A percentile compares a stretch with the other conserved stretches of the same genome.
These are phyloP conservation scores for Penicillium sp. DNA, from an alignment of 2,329 filamentous ascomycete species.

Conservation along the genomic window DNA sequence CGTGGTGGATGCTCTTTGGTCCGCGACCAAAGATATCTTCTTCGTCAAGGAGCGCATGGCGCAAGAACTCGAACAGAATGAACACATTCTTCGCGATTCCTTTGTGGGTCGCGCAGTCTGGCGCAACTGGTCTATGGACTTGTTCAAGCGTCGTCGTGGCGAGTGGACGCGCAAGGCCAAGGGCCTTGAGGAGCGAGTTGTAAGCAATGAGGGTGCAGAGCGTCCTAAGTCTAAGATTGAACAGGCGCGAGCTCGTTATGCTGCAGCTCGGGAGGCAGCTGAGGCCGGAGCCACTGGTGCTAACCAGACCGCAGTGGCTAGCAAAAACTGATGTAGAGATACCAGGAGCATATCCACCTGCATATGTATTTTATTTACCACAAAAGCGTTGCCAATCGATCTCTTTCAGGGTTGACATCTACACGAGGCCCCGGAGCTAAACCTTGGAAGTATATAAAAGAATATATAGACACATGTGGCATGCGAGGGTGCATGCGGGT, in stretches of 20 bases:
- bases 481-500: too few relatives aligned
- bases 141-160: constrained; percentile 62
- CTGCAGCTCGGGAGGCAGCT: constrained; percentile 44
- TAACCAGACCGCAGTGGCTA: constrained; percentile 5
- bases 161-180: constrained; percentile 68
- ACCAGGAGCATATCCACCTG: not conserved
- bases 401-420: not conserved
- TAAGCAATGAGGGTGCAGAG: constrained; percentile 22
- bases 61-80: constrained; percentile 61
- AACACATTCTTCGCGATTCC: constrained; percentile 63
- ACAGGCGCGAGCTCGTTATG: constrained; percentile 59
- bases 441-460: too few relatives aligned
- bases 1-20: constrained; percentile 67
- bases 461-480: too few relatives aligned
- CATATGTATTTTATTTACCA: constrained; percentile 8
- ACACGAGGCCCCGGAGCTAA: too few relatives aligned
- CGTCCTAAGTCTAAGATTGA: constrained; percentile 56
- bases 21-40: constrained; percentile 62
- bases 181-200: constrained; percentile 41
- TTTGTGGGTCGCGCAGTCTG: constrained; percentile 68
- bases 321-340: not conserved
- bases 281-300: constrained; percentile 13
- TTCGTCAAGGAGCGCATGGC: constrained; percentile 70
- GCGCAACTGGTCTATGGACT: constrained; percentile 74
- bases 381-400: not conserved